Conservation (phyloP, 352 stramenopile genomes). For the Phytophthora fragariaefolia region DNA sequence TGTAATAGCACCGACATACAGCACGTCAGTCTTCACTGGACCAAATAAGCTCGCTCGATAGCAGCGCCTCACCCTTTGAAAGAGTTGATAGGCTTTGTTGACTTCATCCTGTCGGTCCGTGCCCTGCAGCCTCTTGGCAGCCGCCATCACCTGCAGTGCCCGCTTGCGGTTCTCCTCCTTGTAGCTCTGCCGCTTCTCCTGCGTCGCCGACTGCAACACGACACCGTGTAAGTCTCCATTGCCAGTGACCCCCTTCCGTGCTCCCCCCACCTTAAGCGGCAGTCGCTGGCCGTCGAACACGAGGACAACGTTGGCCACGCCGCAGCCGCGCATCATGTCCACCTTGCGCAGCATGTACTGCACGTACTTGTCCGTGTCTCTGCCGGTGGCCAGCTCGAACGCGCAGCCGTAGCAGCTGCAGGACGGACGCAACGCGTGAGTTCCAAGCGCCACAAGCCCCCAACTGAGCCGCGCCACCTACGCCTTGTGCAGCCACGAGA, state of each 20-base stretch:
- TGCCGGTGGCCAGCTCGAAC: slow-evolving; percentile 74
- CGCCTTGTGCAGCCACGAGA: slow-evolving; percentile 87
- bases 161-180: slow-evolving; percentile 68
- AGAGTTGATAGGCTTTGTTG: slow-evolving; percentile 62
- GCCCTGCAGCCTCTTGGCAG: slow-evolving; percentile 54
- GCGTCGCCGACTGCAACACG: slow-evolving; percentile 55
- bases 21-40: neutral
- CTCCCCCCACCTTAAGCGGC: slow-evolving; percentile 82
- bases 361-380: slow-evolving; percentile 69
- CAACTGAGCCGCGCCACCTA: slow-evolving; percentile 43
- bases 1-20: slow-evolving; percentile 17
- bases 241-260: too few relatives aligned
- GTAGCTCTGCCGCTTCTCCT: slow-evolving; percentile 62
- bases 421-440: slow-evolving; percentile 2
- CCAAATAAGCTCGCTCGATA: neutral
- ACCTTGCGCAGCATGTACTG: slow-evolving; percentile 82
- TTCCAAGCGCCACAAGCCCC: too few relatives aligned
- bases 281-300: slow-evolving; percentile 82
- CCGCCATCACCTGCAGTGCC: slow-evolving; percentile 58
- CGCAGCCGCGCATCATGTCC: slow-evolving; percentile 59
- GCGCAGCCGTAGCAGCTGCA: slow-evolving; percentile 79
- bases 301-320: slow-evolving; percentile 63
- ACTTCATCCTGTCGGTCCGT: slow-evolving; percentile 58
- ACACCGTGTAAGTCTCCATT: neutral
- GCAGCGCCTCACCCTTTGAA: slow-evolving; percentile 48